phyloP scores from a whole-genome alignment of 2,329 filamentous ascomycete genomes.

The Polytolypa hystricis region DNA sequence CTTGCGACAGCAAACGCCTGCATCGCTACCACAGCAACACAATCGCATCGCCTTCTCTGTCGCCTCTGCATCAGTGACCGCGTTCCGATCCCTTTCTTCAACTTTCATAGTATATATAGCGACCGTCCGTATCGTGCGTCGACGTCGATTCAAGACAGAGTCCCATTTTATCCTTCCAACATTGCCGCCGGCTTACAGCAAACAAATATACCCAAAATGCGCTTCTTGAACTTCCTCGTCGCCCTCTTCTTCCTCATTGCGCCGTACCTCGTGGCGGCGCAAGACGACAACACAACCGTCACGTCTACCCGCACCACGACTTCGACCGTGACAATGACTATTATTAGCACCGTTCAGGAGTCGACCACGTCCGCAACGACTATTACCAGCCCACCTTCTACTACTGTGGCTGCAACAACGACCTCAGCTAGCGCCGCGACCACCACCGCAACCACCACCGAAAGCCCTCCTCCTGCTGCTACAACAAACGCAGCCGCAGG shows the following conservation, averaged over 20 bases:
- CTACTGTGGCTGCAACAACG: constrained; percentile 1
- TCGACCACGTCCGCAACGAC: constrained; percentile 12
- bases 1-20: no score
- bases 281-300: constrained; percentile 20
- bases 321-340: constrained; percentile 30
- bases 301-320: constrained; percentile 34
- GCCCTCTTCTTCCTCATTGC: constrained; percentile 24
- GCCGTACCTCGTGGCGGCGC: constrained; percentile 21
- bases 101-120: no score
- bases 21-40: no score
- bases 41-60: no score
- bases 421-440: background rate
- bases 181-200: no score
- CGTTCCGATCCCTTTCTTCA: no score
- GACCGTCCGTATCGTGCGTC: no score
- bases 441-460: constrained; percentile 2
- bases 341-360: constrained; percentile 13
- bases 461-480: constrained; percentile 5
- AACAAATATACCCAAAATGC: constrained; percentile 21
- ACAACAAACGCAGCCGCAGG: constrained; percentile 11
- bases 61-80: no score
- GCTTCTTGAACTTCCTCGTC: constrained; percentile 23
- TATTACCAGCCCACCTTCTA: constrained; percentile 11
- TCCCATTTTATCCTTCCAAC: no score
- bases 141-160: no score